A percentile compares a stretch with the other conserved stretches of the same genome.
phyloP scores from a whole-genome alignment of 108 stramenopile genomes.

The Cylindrotheca closterium region DNA sequence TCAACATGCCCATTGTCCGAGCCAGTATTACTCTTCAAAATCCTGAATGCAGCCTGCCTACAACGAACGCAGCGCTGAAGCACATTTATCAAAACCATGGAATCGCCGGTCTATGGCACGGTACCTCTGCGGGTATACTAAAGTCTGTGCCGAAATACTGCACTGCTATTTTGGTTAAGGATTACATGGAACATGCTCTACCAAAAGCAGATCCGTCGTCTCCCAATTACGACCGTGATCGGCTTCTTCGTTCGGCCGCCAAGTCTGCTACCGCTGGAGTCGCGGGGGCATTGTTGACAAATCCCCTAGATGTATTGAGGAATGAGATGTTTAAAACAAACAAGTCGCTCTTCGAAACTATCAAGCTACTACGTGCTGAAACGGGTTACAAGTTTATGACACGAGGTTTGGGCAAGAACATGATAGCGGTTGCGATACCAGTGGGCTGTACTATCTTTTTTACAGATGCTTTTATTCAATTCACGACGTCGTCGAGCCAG shows the following conservation, averaged over 20 bases:
- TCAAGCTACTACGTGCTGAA: slow-evolving; percentile 47
- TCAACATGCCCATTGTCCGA: slow-evolving; percentile 92
- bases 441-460: slow-evolving; percentile 92
- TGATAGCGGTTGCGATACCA: slow-evolving; percentile 95
- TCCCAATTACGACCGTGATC: slow-evolving; percentile 53
- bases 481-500: slow-evolving; percentile 14
- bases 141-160: slow-evolving; percentile 97
- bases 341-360: slow-evolving; percentile 50
- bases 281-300: slow-evolving; percentile 92
- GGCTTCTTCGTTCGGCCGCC: slow-evolving; percentile 71
- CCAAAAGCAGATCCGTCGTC: slow-evolving; percentile 51
- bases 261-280: slow-evolving; percentile 90
- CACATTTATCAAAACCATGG: slow-evolving; percentile 76
- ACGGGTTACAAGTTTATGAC: slow-evolving; percentile 59
- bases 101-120: slow-evolving; percentile 79
- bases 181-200: slow-evolving; percentile 55
- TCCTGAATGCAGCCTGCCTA: slow-evolving; percentile 56
- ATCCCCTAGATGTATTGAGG: slow-evolving; percentile 95
- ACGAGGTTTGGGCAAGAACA: slow-evolving; percentile 87
- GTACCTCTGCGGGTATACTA: slow-evolving; percentile 89
- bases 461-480: slow-evolving; percentile 82
- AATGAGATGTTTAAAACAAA: slow-evolving; percentile 98
- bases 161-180: slow-evolving; percentile 91
- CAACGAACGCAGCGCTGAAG: slow-evolving; percentile 63
- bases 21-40: slow-evolving; percentile 87